phyloP scores from a whole-genome alignment of 306 rosid species.

The Castanea sativa region DNA sequence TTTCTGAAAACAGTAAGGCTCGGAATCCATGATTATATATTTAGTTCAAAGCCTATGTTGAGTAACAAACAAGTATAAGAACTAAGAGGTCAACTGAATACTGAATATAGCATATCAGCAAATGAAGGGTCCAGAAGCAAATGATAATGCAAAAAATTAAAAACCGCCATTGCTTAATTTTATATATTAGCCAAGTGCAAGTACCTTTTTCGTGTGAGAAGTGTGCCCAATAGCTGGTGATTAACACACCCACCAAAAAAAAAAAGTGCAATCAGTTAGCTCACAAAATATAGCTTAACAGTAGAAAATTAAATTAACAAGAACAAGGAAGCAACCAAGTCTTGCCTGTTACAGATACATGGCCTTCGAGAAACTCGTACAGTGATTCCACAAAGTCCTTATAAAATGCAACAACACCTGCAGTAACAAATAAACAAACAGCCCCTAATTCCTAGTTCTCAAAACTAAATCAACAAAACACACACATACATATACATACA shows the following conservation, averaged over 20 bases:
- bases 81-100: background rate
- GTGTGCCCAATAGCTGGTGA: constrained; percentile 71
- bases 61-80: background rate
- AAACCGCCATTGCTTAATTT: background rate
- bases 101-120: background rate
- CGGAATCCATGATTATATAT: no score
- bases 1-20: no score
- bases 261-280: constrained; percentile 25
- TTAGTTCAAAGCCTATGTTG: no score
- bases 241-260: background rate
- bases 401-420: constrained; percentile 72
- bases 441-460: background rate
- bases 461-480: constrained; percentile 17
- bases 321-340: background rate
- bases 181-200: constrained; percentile 9
- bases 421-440: constrained; percentile 4
- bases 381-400: constrained; percentile 75
- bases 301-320: background rate
- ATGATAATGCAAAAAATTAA: background rate
- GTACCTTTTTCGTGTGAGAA: constrained; percentile 71
- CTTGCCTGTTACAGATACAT: constrained; percentile 78
- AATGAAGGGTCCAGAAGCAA: background rate
- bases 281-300: constrained; percentile 14
- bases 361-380: constrained; percentile 72
- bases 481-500: background rate